Evolutionary conservation across 2,329 filamentous ascomycete species (phyloP).

Genomic region (Capronia coronata): DNA sequence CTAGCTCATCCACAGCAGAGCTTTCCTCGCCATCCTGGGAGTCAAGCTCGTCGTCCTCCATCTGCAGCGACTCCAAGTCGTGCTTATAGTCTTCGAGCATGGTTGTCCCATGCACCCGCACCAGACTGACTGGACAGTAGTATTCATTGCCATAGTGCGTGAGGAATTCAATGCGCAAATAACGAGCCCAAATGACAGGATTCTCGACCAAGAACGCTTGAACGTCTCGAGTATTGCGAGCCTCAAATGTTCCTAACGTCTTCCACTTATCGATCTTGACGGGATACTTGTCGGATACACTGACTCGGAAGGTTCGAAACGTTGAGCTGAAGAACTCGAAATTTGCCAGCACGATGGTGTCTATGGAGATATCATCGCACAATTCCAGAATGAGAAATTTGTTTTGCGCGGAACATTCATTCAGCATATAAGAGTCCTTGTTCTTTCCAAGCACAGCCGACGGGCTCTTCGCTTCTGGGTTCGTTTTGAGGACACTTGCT

Average conservation of each 20-base stretch:
- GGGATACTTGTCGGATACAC: constrained; percentile 89
- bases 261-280: constrained; percentile 91
- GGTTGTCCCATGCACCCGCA: constrained; percentile 85
- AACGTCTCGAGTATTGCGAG: constrained; percentile 84
- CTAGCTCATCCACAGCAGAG: constrained; percentile 15
- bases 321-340: constrained; percentile 99
- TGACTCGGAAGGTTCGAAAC: constrained; percentile 82
- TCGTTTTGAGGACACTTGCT: constrained; percentile 86
- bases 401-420: constrained; percentile 77
- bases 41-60: constrained; percentile 43
- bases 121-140: constrained; percentile 85
- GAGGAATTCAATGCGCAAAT: constrained; percentile 83
- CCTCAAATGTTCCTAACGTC: constrained; percentile 79
- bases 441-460: constrained; percentile 90
- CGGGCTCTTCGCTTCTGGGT: constrained; percentile 75
- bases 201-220: constrained; percentile 93
- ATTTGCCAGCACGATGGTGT: constrained; percentile 94
- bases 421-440: constrained; percentile 97
- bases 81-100: constrained; percentile 94
- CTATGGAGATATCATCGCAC: constrained; percentile 77
- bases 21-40: constrained; percentile 25
- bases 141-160: constrained; percentile 94
- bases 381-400: constrained; percentile 94
- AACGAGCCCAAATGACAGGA: constrained; percentile 91
- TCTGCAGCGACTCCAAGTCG: constrained; percentile 62